These are phyloP conservation scores for Sporothrix brunneoviolacea DNA, from an alignment of 2,329 filamentous ascomycete species.

Conservation along the genomic window DNA sequence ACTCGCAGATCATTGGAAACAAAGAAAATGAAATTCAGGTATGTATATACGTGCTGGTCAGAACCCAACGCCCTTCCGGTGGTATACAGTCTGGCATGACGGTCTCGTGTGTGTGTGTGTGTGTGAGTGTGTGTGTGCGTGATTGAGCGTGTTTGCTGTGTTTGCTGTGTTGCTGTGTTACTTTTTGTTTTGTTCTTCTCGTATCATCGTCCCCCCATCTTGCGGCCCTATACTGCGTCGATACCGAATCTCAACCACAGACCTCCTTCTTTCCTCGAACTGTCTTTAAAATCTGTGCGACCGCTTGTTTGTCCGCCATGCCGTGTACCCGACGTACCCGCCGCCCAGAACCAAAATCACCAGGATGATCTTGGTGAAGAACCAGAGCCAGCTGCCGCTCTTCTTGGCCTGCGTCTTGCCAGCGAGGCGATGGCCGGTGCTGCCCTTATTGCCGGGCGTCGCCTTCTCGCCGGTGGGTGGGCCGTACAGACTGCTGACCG, in stretches of 20 bases:
- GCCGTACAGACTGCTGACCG: slow-evolving; percentile 82
- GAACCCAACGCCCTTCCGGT: not conserved
- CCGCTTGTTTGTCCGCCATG: slow-evolving; percentile 64
- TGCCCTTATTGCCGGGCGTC: slow-evolving; percentile 30
- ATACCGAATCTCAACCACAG: no score
- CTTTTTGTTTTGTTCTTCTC: not conserved
- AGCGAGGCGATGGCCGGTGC: slow-evolving; percentile 23
- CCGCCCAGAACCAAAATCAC: slow-evolving; percentile 65
- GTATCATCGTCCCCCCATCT: no score
- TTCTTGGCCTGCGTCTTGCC: slow-evolving; percentile 36
- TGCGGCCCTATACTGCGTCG: no score
- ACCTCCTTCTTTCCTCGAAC: not conserved
- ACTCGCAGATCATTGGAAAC: no score
- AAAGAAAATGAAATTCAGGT: slow-evolving; percentile 7
- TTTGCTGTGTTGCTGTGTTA: not conserved
- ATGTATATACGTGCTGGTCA: slow-evolving; percentile 5
- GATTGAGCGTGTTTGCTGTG: not conserved
- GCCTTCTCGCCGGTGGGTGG: slow-evolving; percentile 37
- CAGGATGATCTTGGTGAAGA: slow-evolving; percentile 74
- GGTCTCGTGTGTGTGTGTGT: not conserved
- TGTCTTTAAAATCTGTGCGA: slow-evolving; percentile 46
- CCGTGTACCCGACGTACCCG: slow-evolving; percentile 78
- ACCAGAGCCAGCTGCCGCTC: slow-evolving; percentile 52
- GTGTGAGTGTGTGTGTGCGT: not conserved
- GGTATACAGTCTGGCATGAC: not conserved